Evolutionary conservation across 2,329 filamentous ascomycete genomes (phyloP), one percentile per base, ranked within the genome.

Genomic region (Claviceps purpurea): DNA sequence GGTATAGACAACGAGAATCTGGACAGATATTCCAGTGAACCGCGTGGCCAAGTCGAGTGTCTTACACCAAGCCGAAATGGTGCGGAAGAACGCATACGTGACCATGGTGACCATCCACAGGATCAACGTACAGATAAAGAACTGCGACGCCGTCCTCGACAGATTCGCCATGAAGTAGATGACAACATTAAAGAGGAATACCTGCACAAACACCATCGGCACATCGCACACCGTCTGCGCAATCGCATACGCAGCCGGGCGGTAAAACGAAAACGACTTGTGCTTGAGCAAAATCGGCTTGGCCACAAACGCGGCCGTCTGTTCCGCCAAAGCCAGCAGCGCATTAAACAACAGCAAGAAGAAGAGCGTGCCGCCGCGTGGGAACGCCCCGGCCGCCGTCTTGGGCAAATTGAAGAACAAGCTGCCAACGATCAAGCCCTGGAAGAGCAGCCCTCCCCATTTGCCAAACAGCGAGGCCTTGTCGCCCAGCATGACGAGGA

Each of bases 111-210:
- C 73, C 0, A 75, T 65, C 64, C 79, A 82, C 0, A 79, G 74
- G 55, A 85, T 79, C 1, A 85, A 64, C 54, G 79, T 75, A 58
- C 79, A 78, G 51, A 83, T 81, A 62, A 84, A 86, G 63, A 85
- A 86, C 24, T 83, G 75, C 44, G 79, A 82, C 0, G 84, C 74
- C 30, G 79, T 77, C 30, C 82, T 71, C 50, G 82, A 74, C 1
- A 91, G 72, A 49, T 84, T 81, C 0, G 82, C 78, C 82, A 91
- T 83, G 66, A 89, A 90, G 69, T 90, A 91, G 40, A 90, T 72
- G 18, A 83, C 76, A 41, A 87, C 47, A 55, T 85, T 85, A 68
- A 89, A 90, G 20, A 80, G 68, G 51, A 84, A 68, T 0, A 83
- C 73, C 57, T 87, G 85, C 7, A 75, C 52, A 13, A 88, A 70